Base-by-base conservation (phyloP, 106 monocot species). In the Vanilla planifolia region DNA sequence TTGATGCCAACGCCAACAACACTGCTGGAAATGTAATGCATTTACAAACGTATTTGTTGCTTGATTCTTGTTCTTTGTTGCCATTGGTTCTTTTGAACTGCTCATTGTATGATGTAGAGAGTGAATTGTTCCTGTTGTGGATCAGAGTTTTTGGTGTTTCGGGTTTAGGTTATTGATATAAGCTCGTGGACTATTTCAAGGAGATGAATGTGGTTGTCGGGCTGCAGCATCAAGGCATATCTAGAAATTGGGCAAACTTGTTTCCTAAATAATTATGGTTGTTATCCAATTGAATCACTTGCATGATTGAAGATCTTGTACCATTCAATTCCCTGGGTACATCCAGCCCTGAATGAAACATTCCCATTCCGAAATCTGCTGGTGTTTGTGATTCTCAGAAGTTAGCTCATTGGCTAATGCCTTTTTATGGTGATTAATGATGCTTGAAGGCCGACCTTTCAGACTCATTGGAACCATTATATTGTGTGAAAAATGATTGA, bases 1-100 rank as follows among this genome's bases (percentile, higher is more conserved):
- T 96, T 39, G 87, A 81, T 50, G 48, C 90, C 30, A 87, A 91
- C 67, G 36, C 37, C 11, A 73, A 70, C 17, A 83, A 86, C 70
- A 16, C 64, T 2, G 44, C 73, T 27, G 83, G 67, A 40, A 92
- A 92, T 69, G 91, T 86, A 59, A 75, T 14, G 33, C 16, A 16
- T 55, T 9, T 15, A 55, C 30, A 15, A 30, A 55, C n/a, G 32
- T 55, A 6, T 55, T 32, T 15, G 27, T 27, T 3, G n/a, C 26
- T 47, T 25, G 22, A 48, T 22, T 48, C 26, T 50, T 11, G 26
- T 50, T 50, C 11, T 24, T 21, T 50, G 11, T 11, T 50, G 5
- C n/a, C n/a, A 26, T 26, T 50, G 50, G 13, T 26, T 22, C 22
- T 50, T 50, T 50, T n/a, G n/a, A n/a, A n/a, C n/a, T n/a, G n/a